Percentiles rank a stretch among this genome's conserved stretches.
phyloP scores from a whole-genome alignment of 2,329 filamentous ascomycete genomes.

The Colletotrichum cereale region DNA sequence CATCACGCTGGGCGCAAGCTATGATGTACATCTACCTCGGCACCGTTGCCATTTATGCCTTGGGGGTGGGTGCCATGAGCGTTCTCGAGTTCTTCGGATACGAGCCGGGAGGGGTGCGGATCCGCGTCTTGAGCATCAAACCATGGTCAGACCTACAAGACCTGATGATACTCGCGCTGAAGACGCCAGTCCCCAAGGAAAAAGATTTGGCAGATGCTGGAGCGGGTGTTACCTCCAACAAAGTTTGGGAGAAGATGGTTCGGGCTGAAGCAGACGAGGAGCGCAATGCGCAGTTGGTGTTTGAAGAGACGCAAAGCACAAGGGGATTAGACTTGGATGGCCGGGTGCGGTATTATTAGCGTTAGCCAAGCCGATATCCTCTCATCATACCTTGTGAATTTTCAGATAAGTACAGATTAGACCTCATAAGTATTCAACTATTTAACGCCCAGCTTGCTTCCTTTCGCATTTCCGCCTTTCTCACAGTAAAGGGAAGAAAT shows the following conservation, averaged over 20 bases:
- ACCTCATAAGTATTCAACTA: too few relatives aligned
- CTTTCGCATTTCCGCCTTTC: too few relatives aligned
- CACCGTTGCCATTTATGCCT: background rate
- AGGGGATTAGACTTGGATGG: background rate
- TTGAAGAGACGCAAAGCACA: background rate
- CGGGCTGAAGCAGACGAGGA: conserved; percentile 7
- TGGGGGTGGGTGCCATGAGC: background rate
- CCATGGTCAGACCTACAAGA: conserved; percentile 30
- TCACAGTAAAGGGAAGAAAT: too few relatives aligned
- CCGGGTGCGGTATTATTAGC: background rate
- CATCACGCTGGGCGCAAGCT: background rate
- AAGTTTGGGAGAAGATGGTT: conserved; percentile 10
- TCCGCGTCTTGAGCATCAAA: background rate
- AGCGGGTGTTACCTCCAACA: background rate
- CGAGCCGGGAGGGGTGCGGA: background rate
- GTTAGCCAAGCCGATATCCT: too few relatives aligned
- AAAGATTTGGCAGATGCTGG: conserved; percentile 1
- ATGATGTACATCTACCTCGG: conserved; percentile 25
- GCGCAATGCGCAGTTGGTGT: background rate
- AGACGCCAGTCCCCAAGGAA: background rate
- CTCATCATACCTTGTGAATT: background rate
- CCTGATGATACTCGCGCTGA: conserved; percentile 12
- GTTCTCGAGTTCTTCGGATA: background rate
- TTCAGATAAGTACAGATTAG: too few relatives aligned
- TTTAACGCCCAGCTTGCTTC: too few relatives aligned